Base-by-base conservation (phyloP, 2,329 filamentous ascomycete genomes). In the Beauveria bassiana region DNA sequence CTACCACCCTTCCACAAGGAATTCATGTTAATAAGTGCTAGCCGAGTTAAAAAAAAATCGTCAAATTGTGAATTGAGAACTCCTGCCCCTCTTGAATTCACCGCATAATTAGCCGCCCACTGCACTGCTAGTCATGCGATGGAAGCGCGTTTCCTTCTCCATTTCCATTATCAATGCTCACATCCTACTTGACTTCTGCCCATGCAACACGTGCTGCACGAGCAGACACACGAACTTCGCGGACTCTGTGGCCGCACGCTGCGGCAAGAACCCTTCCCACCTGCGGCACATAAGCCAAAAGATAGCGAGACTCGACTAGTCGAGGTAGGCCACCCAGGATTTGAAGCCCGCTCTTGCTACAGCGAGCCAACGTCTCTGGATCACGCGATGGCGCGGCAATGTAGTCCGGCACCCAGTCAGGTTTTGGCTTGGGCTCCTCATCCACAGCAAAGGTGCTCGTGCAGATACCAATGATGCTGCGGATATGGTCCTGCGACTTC, bases 211-310 rank as follows among this genome's bases (percentile, higher is more conserved):
- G 76, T 4, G 82, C 81, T 62, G 70, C 65, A 58, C 81, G 74
- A 20, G 83, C 82, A 52, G 73, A 74, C 61, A 74, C 78, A 52
- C 83, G 75, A 50, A 85, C 75, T 63, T 82, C 81, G 50, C 83
- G 74, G 9, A 83, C 78, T 6, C 73, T 70, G 64, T 85, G 81
- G 1, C 82, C 83, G 55, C 81, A 83, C 1, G 81, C 81, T 9
- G 73, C 66, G 1, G 78, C 77, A 63, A 86, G 67, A 57, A 81
- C 75, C 4, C 79, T 73, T 63, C 78, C 73, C 49, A 83, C 74
- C 58, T 71, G 72, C 31, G 74, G 74, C 49, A 75, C 75, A 64
- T 78, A 74, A 0, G 78, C 72, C 54, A 81, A 65, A 22, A 84
- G 67, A 52, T 78, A 70, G 6, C 76, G 71, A 12, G 78, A 73